Base-by-base conservation (phyloP, 441 rosid species). In the Populus hybrid region DNA sequence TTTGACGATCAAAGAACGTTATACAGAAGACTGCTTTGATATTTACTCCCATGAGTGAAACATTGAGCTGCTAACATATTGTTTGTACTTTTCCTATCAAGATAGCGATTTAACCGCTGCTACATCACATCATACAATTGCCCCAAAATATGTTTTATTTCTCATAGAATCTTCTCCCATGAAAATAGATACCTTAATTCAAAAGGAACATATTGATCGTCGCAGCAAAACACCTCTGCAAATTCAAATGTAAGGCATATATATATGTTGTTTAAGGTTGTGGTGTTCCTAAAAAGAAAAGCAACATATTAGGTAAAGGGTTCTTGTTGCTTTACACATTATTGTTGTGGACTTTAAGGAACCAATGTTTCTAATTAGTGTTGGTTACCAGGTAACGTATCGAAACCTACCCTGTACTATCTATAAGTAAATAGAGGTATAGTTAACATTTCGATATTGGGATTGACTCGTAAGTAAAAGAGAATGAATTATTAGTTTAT, bases 251-350 rank as follows among this genome's bases (percentile, higher is more conserved):
- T 64, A 73, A 31, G 29, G 2, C 29, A 28, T 4, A 74, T 64
- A 81, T 70, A 71, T 69, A 71, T 8, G 38, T 80, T 7, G 36
- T 42, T 50, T 76, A 72, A 14, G 11, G 81, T 73, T 72, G 70
- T 6, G 12, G 73, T 18, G 75, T 77, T 86, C 61, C 82, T 66
- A 66, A 68, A 70, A 76, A 69, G 79, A 76, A 76, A 84, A 83
- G 84, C 87, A 88, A 82, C 81, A 33, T 67, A 75, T 86, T 87
- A 86, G 92, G 92, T 87, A 74, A 77, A 63, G 24, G 35, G 90
- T 77, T 66, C 64, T 74, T 89, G 92, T 89, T 89, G 90, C 92
- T 87, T 89, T 82, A 82, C 79, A 40, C 40, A 45, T 76, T 71
- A 38, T 77, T 77, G 75, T 69, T 79, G 79, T 83, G 76, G 72